These are phyloP conservation scores for Podospora pseudocomata DNA, from an alignment of 495 filamentous ascomycete species.

Conservation along the genomic window DNA sequence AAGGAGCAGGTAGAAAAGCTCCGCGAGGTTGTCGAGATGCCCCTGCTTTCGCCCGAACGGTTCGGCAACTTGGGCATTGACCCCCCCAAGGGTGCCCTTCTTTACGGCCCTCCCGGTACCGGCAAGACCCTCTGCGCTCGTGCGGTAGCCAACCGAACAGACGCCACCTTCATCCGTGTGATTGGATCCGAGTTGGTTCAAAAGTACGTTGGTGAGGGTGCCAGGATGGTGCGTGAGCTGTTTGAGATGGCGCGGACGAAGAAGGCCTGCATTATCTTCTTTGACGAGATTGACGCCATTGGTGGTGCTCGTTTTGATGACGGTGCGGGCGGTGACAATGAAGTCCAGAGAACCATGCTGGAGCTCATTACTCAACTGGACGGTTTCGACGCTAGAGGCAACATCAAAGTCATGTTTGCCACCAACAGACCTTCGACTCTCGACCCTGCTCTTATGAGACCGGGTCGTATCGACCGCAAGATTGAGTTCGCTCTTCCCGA, in stretches of 20 bases:
- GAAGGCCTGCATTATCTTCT: constrained; percentile 99
- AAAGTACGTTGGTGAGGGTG: constrained; percentile 98
- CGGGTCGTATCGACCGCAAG: constrained; percentile 96
- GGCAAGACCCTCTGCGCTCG: constrained; percentile 97
- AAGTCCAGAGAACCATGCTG: constrained; percentile 99
- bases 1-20: constrained; percentile 99
- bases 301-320: constrained; percentile 98
- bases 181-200: constrained; percentile 96
- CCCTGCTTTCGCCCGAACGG: constrained; percentile 88
- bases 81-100: constrained; percentile 92
- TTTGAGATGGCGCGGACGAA: constrained; percentile 99
- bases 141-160: constrained; percentile 94
- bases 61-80: constrained; percentile 98
- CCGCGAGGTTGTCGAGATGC: constrained; percentile 97
- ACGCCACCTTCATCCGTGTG: constrained; percentile 97
- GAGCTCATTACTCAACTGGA: constrained; percentile 97
- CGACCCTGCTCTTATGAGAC: constrained; percentile 94
- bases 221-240: constrained; percentile 94
- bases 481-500: constrained; percentile 98
- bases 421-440: constrained; percentile 95
- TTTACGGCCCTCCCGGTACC: constrained; percentile 95
- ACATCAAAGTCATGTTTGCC: constrained; percentile 99
- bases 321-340: constrained; percentile 95
- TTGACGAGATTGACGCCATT: constrained; percentile 97
- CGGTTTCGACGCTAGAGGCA: constrained; percentile 94